Percentiles rank a stretch among this genome's conserved stretches.
These are phyloP conservation scores for Colletotrichum tamarilloi DNA, from an alignment of 2,329 filamentous ascomycete genomes.

Conservation along the genomic window DNA sequence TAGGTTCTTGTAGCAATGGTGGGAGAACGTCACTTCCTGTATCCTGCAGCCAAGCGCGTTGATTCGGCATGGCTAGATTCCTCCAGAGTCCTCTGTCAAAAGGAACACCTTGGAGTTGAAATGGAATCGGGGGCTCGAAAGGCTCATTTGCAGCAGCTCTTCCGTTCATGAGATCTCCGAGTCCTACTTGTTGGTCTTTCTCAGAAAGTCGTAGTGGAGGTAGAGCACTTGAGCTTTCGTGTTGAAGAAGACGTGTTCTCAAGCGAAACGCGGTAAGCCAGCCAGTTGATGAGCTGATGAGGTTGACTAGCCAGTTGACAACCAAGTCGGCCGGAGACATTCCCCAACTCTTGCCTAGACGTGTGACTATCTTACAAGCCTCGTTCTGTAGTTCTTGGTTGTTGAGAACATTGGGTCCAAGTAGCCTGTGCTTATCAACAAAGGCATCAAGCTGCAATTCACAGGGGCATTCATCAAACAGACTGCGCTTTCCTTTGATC, in stretches of 20 bases:
- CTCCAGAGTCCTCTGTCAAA: neutral
- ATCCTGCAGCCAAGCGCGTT: neutral
- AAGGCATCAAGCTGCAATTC: constrained; percentile 35
- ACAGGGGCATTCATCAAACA: constrained; percentile 42
- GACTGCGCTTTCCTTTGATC: constrained; percentile 42
- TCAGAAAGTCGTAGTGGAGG: neutral
- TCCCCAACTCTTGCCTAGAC: constrained; percentile 26
- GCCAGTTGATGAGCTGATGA: constrained; percentile 22
- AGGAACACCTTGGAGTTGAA: neutral
- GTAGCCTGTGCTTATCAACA: constrained; percentile 1
- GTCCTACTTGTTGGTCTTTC: neutral
- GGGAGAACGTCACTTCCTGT: no score
- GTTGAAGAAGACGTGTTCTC: neutral
- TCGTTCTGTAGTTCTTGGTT: constrained; percentile 36
- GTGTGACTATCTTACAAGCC: constrained; percentile 34
- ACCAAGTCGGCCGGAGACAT: constrained; percentile 22
- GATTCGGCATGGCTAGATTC: neutral
- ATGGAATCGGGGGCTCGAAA: neutral
- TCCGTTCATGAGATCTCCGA: neutral
- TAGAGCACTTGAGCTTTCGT: neutral
- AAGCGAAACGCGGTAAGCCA: constrained; percentile 19
- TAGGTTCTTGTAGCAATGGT: neutral
- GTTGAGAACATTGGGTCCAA: constrained; percentile 6
- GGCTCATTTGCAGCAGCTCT: neutral
- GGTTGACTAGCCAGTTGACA: constrained; percentile 24